phyloP scores from a whole-genome alignment of 2,329 filamentous ascomycete species.

The Shiraia sp. region DNA sequence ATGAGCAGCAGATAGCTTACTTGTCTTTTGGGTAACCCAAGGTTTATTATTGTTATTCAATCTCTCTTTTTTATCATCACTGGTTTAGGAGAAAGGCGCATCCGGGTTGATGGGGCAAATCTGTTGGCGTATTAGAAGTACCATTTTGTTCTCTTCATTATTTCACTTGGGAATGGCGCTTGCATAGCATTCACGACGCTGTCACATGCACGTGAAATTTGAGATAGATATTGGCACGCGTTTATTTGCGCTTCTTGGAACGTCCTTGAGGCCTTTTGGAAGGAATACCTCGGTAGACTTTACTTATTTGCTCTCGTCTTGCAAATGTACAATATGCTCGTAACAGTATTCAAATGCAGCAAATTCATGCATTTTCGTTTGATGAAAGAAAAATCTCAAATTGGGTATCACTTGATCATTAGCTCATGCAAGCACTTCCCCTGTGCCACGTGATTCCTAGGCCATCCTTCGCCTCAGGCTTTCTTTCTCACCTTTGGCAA shows the following conservation, averaged over 20 bases:
- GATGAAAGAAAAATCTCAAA: too few relatives aligned
- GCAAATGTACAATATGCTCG: neutral
- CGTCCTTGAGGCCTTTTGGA: too few relatives aligned
- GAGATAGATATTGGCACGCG: too few relatives aligned
- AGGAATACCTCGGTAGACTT: neutral
- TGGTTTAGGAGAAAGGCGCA: neutral
- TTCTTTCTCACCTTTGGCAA: constrained; percentile 28
- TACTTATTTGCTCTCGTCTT: neutral
- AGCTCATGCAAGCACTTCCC: too few relatives aligned
- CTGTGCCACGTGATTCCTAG: too few relatives aligned
- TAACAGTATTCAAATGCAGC: neutral
- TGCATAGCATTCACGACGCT: constrained; percentile 16
- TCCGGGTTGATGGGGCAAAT: neutral
- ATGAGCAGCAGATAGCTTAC: too few relatives aligned
- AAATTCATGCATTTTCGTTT: too few relatives aligned
- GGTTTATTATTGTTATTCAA: neutral
- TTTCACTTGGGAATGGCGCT: constrained; percentile 19
- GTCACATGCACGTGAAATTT: too few relatives aligned
- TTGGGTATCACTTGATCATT: too few relatives aligned
- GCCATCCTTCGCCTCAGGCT: constrained; percentile 3
- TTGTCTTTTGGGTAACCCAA: neutral
- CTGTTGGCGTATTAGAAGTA: neutral
- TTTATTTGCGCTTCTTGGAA: too few relatives aligned
- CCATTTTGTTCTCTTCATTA: neutral
- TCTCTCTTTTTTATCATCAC: neutral